Conservation (phyloP, 2,329 filamentous ascomycete genomes). For the Coniella lustricola region DNA sequence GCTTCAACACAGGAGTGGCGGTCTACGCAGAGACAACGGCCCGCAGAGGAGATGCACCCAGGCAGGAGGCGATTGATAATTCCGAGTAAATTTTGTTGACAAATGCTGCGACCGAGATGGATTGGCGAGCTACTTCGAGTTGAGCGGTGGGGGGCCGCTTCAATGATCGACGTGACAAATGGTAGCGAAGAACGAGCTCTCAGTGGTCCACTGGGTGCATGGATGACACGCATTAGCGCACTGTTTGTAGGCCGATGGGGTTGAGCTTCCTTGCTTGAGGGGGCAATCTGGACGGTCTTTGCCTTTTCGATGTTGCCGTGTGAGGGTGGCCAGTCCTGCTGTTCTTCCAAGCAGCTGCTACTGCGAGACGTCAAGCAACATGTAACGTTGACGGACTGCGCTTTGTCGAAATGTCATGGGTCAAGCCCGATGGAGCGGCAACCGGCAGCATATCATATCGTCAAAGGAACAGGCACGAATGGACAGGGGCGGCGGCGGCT, state of each 20-base stretch:
- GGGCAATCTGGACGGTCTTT: no score
- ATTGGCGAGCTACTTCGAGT: neutral
- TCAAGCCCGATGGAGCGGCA: no score
- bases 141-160: neutral
- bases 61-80: neutral
- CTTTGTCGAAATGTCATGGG: no score
- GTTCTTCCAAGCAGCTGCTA: no score
- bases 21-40: conserved; percentile 6
- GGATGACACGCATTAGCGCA: conserved; percentile 4
- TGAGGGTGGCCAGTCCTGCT: no score
- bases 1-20: conserved; percentile 8
- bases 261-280: neutral
- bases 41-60: neutral
- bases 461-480: no score
- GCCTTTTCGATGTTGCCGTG: no score
- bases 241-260: neutral
- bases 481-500: no score
- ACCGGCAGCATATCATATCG: no score
- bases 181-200: neutral
- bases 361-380: no score
- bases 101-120: neutral
- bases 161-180: conserved; percentile 2
- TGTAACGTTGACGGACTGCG: no score
- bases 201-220: conserved; percentile 1
- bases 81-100: neutral